Evolutionary conservation across 2,329 filamentous ascomycete genomes (phyloP), one percentile per base, ranked within the genome.

Genomic region (Coleophoma cylindrospora): DNA sequence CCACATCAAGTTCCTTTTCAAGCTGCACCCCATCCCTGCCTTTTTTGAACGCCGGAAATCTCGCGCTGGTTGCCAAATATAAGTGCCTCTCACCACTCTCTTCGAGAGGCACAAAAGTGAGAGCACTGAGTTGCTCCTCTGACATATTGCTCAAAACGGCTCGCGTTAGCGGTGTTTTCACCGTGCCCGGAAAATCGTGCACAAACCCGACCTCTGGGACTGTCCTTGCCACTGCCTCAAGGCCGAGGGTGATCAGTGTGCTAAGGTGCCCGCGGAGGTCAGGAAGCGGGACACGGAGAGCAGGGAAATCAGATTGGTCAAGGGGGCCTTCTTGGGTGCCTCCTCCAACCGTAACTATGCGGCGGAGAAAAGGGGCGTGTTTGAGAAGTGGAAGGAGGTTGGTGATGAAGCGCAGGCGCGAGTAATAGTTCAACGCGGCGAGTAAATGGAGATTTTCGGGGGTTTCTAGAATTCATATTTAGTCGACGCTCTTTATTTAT

Each of bases 331-430:
- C 59, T 2, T 51, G 22, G 2, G 43, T 40, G 13, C 55, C 57
- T 33, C 49, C 55, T 11, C n/a, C 50, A 7, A 61, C 52, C 13
- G 66, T 74, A 21, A 83, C 70, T 12, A 82, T 77, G 11, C 79
- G 75, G 0, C 73, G 71, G 13, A 78, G 66, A 4, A 61, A 53
- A 0, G 66, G 53, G 1, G 77, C 74, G n/a, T 60, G 60, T n/a
- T 69, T 67, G 1, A 85, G 66, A 0, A 75, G 67, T 0, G 81
- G 80, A 8, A 84, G 71, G 0, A 86, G 71, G 47, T 81, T 79
- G 44, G 70, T 49, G 7, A 75, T 68, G 57, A 83, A 76, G 40
- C 77, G 76, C 45, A 75, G 70, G 17, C 81, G 79, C 1, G 75
- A 69, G 63, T 83, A 82, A 64, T 76, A 76, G 8, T 68, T 67